Conservation (phyloP, 208 protist species). For the Acanthamoeba triangularis region DNA sequence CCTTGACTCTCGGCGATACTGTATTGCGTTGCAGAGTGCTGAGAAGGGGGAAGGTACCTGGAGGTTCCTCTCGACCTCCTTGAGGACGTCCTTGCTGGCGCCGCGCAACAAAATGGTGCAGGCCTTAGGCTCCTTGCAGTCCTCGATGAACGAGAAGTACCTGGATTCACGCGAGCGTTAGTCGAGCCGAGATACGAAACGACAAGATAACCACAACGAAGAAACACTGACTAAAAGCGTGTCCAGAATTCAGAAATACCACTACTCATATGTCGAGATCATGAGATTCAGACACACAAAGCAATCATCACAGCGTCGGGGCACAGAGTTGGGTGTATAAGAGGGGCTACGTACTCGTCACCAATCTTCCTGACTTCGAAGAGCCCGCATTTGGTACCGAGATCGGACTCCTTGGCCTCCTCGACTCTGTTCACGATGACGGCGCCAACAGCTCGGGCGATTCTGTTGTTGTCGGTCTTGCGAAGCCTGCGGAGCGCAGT, state of each 20-base stretch:
- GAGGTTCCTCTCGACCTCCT: constrained; percentile 99
- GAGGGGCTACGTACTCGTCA: constrained; percentile 95
- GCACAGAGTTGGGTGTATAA: background rate
- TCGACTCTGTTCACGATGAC: constrained; percentile 98
- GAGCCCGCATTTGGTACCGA: constrained; percentile 97
- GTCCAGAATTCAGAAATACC: background rate
- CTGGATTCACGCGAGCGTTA: constrained; percentile 42
- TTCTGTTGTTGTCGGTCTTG: constrained; percentile 99
- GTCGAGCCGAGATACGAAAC: background rate
- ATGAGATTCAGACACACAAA: background rate
- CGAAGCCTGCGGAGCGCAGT: constrained; percentile 98
- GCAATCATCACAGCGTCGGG: background rate
- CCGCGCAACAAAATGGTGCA: constrained; percentile 99
- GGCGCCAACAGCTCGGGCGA: constrained; percentile 98
- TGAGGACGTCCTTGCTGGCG: constrained; percentile 99
- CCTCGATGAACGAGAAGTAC: constrained; percentile 99
- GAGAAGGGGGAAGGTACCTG: background rate
- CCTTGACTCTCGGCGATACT: background rate
- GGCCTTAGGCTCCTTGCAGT: constrained; percentile 98
- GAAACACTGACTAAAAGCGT: background rate
- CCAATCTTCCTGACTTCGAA: constrained; percentile 99
- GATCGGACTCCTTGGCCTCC: constrained; percentile 98
- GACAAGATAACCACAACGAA: background rate
- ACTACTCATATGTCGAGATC: background rate
- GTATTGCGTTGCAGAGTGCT: background rate